Conservation (phyloP, 2,329 filamentous ascomycete genomes). For the Botryotinia globosa region DNA sequence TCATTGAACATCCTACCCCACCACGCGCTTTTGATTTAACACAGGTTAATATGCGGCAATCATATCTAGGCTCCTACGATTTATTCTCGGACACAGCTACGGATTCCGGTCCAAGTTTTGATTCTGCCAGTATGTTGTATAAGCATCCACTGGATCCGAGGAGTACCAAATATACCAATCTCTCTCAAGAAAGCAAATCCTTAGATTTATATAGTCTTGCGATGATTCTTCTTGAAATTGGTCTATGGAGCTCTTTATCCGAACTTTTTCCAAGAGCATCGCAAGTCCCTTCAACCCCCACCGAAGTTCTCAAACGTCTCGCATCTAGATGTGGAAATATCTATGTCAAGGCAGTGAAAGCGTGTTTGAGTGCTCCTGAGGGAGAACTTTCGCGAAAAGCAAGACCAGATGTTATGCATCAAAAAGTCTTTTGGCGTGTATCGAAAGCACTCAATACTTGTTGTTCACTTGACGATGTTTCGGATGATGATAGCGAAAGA, state of each 20-base stretch:
- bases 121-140: slow-evolving; percentile 42
- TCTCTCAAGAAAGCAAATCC: slow-evolving; percentile 55
- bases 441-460: slow-evolving; percentile 54
- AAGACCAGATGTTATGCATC: slow-evolving; percentile 52
- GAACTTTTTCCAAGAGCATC: slow-evolving; percentile 35
- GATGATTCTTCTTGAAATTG: slow-evolving; percentile 70
- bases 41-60: slow-evolving; percentile 60
- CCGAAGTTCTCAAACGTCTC: slow-evolving; percentile 33
- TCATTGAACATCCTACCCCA: slow-evolving; percentile 46
- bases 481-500: slow-evolving; percentile 51
- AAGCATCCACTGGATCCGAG: slow-evolving; percentile 65
- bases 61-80: slow-evolving; percentile 71
- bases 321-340: slow-evolving; percentile 63
- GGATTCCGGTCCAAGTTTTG: slow-evolving; percentile 28
- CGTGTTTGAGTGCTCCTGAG: slow-evolving; percentile 70
- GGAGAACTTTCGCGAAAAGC: slow-evolving; percentile 50
- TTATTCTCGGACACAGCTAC: slow-evolving; percentile 55
- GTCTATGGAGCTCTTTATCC: slow-evolving; percentile 66
- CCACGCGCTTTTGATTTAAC: slow-evolving; percentile 29
- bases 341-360: slow-evolving; percentile 72
- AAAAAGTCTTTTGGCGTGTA: slow-evolving; percentile 55
- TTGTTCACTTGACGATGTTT: slow-evolving; percentile 58
- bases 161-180: slow-evolving; percentile 48
- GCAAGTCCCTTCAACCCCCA: slow-evolving; percentile 32
- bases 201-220: slow-evolving; percentile 72